Base-by-base conservation (phyloP, 192 early-diverging fungal genomes). In the Rhizophagus clarus region DNA sequence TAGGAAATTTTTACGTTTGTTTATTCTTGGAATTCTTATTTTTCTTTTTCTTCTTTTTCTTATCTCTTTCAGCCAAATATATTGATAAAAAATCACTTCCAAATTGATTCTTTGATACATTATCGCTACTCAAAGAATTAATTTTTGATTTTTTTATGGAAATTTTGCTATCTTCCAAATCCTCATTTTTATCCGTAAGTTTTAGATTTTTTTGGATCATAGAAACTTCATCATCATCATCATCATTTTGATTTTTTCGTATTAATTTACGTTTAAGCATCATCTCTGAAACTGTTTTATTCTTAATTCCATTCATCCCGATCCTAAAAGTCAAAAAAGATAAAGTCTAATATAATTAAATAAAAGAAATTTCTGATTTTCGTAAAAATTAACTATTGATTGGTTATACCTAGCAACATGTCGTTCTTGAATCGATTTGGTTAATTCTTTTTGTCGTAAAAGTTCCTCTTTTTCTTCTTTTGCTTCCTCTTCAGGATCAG, bases 391-490 rank as follows among this genome's bases (percentile, higher is more conserved):
- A 34, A 68, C 14, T 31, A 68, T 32, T 20, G 4, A 37, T 34
- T 9, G 9, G 20, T n/a, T 34, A 34, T 34, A 69, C 67, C 67
- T 69, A 34, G 28, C 14, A 17, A 26, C 20, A 69, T 34, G 67
- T 15, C 28, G 34, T 37, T 69, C 67, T 34, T 34, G 28, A 32
- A 69, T 69, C 2, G 67, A 69, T 11, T 34, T 29, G 12, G 67
- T 69, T 34, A 69, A 69, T 69, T 69, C 29, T 29, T 69, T 34
- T 69, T 69, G 29, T 34, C 31, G 67, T 69, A 32, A 37, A 8
- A 28, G 28, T 34, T 69, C 64, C 47, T 82, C 86, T 40, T 85
- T 77, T 20, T 83, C 77, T 7, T 77, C 72, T 69, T 69, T 69
- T 22, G 28, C 67, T 17, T 83, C 77, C 51, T 74, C 72, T 31